These are phyloP conservation scores for Camellia sinensis DNA, from an alignment of 148 eudicot genomes.

Conservation along the genomic window DNA sequence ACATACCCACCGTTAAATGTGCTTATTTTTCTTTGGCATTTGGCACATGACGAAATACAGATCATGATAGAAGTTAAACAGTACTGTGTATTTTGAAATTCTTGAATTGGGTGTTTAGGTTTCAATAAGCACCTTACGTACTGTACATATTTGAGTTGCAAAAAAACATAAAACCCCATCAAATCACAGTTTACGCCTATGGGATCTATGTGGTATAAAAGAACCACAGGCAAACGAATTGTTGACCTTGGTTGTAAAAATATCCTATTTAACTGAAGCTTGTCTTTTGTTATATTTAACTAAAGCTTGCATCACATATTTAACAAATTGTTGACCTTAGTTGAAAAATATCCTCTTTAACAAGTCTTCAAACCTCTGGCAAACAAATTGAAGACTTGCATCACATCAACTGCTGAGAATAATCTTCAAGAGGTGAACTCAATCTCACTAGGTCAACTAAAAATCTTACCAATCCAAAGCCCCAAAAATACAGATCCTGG, in stretches of 20 bases:
- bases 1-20: background rate
- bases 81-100: background rate
- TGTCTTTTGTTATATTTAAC: background rate
- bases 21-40: background rate
- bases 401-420: too few relatives aligned
- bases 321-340: too few relatives aligned
- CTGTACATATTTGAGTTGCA: background rate
- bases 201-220: slow-evolving; percentile 5
- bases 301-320: too few relatives aligned
- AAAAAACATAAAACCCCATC: background rate
- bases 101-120: background rate
- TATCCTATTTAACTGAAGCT: background rate
- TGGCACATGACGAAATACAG: background rate
- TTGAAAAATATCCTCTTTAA: too few relatives aligned
- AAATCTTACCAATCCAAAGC: too few relatives aligned
- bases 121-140: background rate
- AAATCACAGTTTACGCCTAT: background rate
- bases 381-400: too few relatives aligned
- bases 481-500: too few relatives aligned
- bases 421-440: too few relatives aligned
- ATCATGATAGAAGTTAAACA: background rate
- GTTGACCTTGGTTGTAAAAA: background rate
- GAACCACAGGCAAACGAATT: background rate
- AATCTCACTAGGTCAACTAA: too few relatives aligned
- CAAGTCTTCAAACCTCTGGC: too few relatives aligned